Conservation (phyloP, 176 grass and related monocot species). For the Oryza australiensis region DNA sequence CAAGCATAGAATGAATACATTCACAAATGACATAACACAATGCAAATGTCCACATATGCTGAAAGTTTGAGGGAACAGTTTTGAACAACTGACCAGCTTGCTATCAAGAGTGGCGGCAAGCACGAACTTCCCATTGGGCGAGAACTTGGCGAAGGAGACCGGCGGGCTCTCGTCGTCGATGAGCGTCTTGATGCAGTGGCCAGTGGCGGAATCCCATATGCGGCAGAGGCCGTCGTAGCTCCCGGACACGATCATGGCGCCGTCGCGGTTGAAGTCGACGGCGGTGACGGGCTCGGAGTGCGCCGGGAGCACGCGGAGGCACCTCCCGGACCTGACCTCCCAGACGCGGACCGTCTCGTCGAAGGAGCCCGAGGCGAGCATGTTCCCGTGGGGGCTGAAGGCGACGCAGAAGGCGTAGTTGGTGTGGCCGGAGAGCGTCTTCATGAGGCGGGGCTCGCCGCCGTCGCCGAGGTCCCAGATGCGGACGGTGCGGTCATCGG, state of each 20-base stretch:
- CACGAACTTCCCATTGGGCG: constrained; percentile 93
- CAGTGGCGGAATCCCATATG: constrained; percentile 79
- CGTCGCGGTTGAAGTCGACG: constrained; percentile 81
- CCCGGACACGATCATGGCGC: constrained; percentile 74
- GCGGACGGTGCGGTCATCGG: constrained; percentile 83
- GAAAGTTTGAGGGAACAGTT: background rate
- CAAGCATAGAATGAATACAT: background rate
- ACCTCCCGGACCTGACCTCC: constrained; percentile 82
- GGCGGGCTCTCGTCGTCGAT: constrained; percentile 87
- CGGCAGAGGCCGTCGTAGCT: constrained; percentile 86
- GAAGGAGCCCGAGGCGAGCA: constrained; percentile 87
- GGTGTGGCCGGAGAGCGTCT: constrained; percentile 80
- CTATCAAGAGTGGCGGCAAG: constrained; percentile 87
- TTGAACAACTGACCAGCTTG: constrained; percentile 69
- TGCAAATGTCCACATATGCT: constrained; percentile 20
- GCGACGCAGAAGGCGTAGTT: constrained; percentile 93
- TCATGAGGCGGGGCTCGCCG: constrained; percentile 47
- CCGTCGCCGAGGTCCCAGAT: constrained; percentile 88
- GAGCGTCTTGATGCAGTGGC: constrained; percentile 90
- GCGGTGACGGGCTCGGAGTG: constrained; percentile 93
- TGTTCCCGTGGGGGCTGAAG: constrained; percentile 87
- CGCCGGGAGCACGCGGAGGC: constrained; percentile 85
- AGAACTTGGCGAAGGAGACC: constrained; percentile 77
- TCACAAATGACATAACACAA: background rate
- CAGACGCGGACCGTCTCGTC: constrained; percentile 94